Percentiles rank a stretch among this genome's conserved stretches.
These are phyloP conservation scores for Acidiella bohemica DNA, from an alignment of 495 filamentous ascomycete species.

Conservation along the genomic window DNA sequence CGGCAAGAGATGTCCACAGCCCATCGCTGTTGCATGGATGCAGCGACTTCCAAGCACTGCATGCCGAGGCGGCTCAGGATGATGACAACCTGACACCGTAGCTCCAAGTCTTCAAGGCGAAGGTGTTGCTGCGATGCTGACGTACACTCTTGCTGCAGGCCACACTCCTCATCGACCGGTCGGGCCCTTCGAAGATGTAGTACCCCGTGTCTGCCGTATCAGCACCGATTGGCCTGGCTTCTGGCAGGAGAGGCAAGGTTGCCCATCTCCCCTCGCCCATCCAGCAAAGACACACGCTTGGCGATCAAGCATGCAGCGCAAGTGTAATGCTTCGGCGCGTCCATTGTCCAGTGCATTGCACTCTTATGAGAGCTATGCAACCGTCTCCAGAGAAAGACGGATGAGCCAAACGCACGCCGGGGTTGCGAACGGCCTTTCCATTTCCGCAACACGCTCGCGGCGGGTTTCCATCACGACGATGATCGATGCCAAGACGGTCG, in stretches of 20 bases:
- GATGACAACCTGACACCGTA: too few relatives aligned
- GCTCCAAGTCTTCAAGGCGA: too few relatives aligned
- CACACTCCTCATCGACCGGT: too few relatives aligned
- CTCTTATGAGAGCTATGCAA: background rate
- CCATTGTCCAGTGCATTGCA: background rate
- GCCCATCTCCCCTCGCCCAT: constrained; percentile 1
- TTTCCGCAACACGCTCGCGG: background rate
- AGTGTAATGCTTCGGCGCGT: background rate
- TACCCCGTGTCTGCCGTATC: too few relatives aligned
- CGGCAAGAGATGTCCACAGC: too few relatives aligned
- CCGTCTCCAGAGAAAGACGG: background rate
- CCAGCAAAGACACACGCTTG: constrained; percentile 3
- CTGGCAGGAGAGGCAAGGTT: constrained; percentile 3
- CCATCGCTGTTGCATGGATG: too few relatives aligned
- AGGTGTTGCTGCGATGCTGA: too few relatives aligned
- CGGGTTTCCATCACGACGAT: background rate
- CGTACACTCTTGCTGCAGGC: too few relatives aligned
- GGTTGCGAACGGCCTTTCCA: background rate
- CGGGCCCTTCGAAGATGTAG: too few relatives aligned
- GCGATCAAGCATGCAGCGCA: constrained; percentile 4
- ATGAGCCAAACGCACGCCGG: background rate
- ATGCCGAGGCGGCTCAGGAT: too few relatives aligned
- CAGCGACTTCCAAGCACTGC: too few relatives aligned
- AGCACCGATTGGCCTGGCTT: too few relatives aligned
- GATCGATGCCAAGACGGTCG: background rate